A percentile compares a stretch with the other conserved stretches of the same genome.
phyloP scores from a whole-genome alignment of 2,329 filamentous ascomycete species.

The Phyllosticta ampelicida region DNA sequence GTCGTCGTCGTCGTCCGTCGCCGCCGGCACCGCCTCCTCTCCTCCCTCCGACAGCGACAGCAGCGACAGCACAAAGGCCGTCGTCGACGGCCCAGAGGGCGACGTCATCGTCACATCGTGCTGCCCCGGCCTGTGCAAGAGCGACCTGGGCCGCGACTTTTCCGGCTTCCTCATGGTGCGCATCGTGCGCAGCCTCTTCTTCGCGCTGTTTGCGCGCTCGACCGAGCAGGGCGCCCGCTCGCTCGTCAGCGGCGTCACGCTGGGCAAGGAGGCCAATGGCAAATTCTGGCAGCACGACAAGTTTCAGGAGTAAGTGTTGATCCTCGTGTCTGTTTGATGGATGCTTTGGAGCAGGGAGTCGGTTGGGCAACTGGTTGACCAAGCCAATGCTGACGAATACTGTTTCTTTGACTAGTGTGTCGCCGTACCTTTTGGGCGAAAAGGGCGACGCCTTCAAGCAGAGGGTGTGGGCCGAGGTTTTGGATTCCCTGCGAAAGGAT shows the following conservation, averaged over 20 bases:
- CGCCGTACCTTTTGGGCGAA: slow-evolving; percentile 20
- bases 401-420: not conserved
- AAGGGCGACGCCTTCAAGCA: slow-evolving; percentile 21
- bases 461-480: slow-evolving; percentile 25
- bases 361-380: too few relatives aligned
- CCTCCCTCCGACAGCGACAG: slow-evolving; percentile 11
- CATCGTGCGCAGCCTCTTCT: slow-evolving; percentile 10
- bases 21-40: slow-evolving; percentile 12
- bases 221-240: slow-evolving; percentile 32
- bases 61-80: slow-evolving; percentile 11
- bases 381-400: not conserved
- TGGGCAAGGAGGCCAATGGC: slow-evolving; percentile 24
- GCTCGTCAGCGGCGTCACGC: slow-evolving; percentile 27
- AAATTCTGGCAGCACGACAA: slow-evolving; percentile 27
- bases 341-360: not conserved
- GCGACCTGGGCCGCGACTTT: slow-evolving; percentile 10
- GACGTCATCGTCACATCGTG: slow-evolving; percentile 12
- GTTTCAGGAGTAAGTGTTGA: slow-evolving; percentile 17
- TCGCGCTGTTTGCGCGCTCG: slow-evolving; percentile 22
- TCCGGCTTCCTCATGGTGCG: slow-evolving; percentile 17
- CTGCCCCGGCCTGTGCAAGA: slow-evolving; percentile 14
- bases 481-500: slow-evolving; percentile 21
- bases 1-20: slow-evolving; percentile 10
- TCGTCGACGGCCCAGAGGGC: not conserved
- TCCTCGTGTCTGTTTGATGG: too few relatives aligned